Evolutionary conservation across 2,329 filamentous ascomycete genomes (phyloP), one percentile per base, ranked within the genome.

Genomic region (Penicillium sclerotiorum): DNA sequence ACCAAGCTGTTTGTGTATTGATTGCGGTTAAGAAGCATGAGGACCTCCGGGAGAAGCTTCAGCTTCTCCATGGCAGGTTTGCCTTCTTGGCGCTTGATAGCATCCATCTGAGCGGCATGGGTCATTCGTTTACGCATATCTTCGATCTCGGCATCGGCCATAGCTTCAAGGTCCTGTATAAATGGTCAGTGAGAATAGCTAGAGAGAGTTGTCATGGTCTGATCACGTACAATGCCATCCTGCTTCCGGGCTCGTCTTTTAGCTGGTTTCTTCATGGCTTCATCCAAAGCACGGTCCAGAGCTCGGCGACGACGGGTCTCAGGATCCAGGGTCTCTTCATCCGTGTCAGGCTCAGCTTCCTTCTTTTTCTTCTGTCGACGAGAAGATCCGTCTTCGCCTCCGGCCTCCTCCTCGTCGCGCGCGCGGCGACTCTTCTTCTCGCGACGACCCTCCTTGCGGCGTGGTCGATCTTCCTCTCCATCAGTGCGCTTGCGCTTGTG

Each of bases 41-140:
- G 86, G 12, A 99, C 94, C 68, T 96, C 88, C 1, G 93, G 92
- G 13, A 99, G 84, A 60, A 99, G 87, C 74, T 92, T 91, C 38
- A 99, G 83, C 77, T 99, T 99, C 75, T 95, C 87, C 52, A 91
- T 84, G 23, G 94, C 94, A 1, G 93, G 90, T 64, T 90, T 80
- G 58, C 88, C 86, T 43, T 85, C 80, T 58, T 88, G 82, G 61
- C 94, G 91, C 32, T 90, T 90, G 47, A 85, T 77, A 61, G 93
- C 92, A 71, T 99, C 94, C 30, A 85, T 83, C 70, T 92, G 84
- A 52, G 93, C 96, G 13, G 94, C 94, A 58, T 85, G 81, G 59
- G 94, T 91, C 92, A 99, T 99, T 49, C 86, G 85, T 46, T 89
- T 81, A 65, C 94, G 94, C 69, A 99, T 87, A 41, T 87, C 81